Conservation (phyloP, 768 basidiomycete genomes). For the Boletellus ananas region DNA sequence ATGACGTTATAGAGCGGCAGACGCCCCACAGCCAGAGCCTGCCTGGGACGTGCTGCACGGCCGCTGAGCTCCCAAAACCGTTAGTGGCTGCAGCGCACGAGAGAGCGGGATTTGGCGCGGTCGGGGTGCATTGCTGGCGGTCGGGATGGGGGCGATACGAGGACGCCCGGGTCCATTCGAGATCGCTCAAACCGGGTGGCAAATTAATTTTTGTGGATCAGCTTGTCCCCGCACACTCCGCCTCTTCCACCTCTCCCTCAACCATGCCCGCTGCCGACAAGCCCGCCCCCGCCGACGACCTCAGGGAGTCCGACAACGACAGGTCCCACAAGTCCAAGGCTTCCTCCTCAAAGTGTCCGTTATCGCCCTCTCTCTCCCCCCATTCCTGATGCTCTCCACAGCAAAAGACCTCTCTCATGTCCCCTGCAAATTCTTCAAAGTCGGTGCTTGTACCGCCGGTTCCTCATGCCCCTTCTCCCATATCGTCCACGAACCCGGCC, state of each 20-base stretch:
- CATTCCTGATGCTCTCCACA: constrained; percentile 22
- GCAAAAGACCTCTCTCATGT: constrained; percentile 93
- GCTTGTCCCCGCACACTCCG: neutral
- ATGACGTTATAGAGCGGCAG: neutral
- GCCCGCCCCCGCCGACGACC: constrained; percentile 14
- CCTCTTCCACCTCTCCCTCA: neutral
- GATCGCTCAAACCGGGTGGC: neutral
- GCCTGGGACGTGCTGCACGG: too few species aligned
- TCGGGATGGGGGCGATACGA: too few species aligned
- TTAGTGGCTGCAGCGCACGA: neutral
- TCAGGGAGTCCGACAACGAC: constrained; percentile 25
- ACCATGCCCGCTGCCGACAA: constrained; percentile 24
- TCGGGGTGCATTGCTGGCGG: too few species aligned
- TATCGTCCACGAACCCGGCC: constrained; percentile 62
- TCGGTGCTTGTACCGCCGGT: constrained; percentile 91
- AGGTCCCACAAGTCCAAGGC: constrained; percentile 23
- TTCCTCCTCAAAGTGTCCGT: constrained; percentile 33
- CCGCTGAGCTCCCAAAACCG: too few species aligned
- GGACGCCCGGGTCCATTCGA: too few species aligned
- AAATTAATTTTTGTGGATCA: neutral
- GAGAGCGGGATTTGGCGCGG: neutral
- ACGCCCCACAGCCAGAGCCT: too few species aligned
- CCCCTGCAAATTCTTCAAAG: constrained; percentile 96
- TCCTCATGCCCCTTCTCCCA: constrained; percentile 97
- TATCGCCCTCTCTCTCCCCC: neutral